Evolutionary conservation across 2,329 filamentous ascomycete species (phyloP), one percentile per base, ranked within the genome.

Genomic region (Paraconiothyrium sp.): DNA sequence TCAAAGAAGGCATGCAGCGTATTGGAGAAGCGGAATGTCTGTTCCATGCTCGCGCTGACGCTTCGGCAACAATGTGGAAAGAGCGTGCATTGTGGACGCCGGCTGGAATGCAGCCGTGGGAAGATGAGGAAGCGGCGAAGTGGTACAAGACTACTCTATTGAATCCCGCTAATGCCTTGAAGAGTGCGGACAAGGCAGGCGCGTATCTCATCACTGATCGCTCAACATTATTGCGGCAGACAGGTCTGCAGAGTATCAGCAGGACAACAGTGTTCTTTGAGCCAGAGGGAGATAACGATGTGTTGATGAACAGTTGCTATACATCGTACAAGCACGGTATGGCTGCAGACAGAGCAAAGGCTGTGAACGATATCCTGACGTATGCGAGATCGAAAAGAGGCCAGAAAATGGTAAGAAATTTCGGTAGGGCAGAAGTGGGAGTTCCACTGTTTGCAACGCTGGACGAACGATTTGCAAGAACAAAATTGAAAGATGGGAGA

Each of bases 271-370:
- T 51, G 6, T 51, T 51, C 48, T 51, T 51, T n/a, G 48, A 51
- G 32, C 48, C 48, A 13, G 30, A 24, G 32, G 7, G 39, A 8
- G n/a, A 24, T 1, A 37, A 35, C n/a, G 48, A 51, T 22, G 32
- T 51, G 9, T 30, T 51, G n/a, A 51, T 51, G 48, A 51, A 51
- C 20, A 51, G 48, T 24, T 51, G 48, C 22, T 51, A 51, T 37
- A 32, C 48, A 39, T 39, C n/a, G 32, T 34, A 51, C 32, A 51
- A 32, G 11, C 24, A 24, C 16, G 8, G 11, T 20, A 20, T 20
- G 30, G 8, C 30, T 24, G 16, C 30, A 39, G n/a, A 37, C n/a
- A 32, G n/a, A 37, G 32, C 32, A 5, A 14, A 16, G 14, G 48
- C 30, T 24, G 48, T 51, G 30, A 37, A 37, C n/a, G 32, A 35